Conservation (phyloP, 768 basidiomycete genomes). For the Boletus rubroflammeus region DNA sequence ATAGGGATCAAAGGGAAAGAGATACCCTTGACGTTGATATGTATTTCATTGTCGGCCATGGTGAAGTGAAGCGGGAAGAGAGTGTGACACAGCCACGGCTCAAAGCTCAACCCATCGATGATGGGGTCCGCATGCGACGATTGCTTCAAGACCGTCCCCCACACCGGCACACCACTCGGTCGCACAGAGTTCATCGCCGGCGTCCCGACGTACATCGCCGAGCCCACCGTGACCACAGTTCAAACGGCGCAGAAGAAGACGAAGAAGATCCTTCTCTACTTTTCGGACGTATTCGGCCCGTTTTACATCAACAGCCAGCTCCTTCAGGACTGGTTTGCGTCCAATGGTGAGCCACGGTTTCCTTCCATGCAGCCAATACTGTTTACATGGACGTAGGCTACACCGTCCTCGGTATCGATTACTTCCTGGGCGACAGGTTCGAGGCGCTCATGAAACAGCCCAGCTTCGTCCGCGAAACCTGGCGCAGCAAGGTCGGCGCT, state of each 20-base stretch:
- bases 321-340: slow-evolving; percentile 62
- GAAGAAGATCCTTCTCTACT: slow-evolving; percentile 51
- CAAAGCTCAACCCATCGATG: slow-evolving; percentile 25
- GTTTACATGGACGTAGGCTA: slow-evolving; percentile 39
- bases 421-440: slow-evolving; percentile 59
- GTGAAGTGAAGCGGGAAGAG: slow-evolving; percentile 32
- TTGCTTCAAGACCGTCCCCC: slow-evolving; percentile 51
- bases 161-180: slow-evolving; percentile 44
- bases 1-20: not conserved
- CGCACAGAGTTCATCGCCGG: slow-evolving; percentile 35
- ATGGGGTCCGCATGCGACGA: too few relatives aligned
- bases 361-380: too few relatives aligned
- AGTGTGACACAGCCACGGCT: slow-evolving; percentile 15
- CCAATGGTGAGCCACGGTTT: slow-evolving; percentile 40
- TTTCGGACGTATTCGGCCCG: slow-evolving; percentile 58
- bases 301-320: slow-evolving; percentile 56
- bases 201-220: slow-evolving; percentile 52
- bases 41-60: slow-evolving; percentile 60
- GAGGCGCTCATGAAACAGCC: slow-evolving; percentile 37
- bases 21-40: slow-evolving; percentile 68
- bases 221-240: slow-evolving; percentile 32
- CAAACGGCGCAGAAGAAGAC: slow-evolving; percentile 26
- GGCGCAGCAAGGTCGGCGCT: slow-evolving; percentile 37
- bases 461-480: slow-evolving; percentile 37
- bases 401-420: slow-evolving; percentile 56